Evolutionary conservation across 805 yeast species (phyloP), one percentile per base, ranked within the genome.

Genomic region (Candida vartiovaarae): DNA sequence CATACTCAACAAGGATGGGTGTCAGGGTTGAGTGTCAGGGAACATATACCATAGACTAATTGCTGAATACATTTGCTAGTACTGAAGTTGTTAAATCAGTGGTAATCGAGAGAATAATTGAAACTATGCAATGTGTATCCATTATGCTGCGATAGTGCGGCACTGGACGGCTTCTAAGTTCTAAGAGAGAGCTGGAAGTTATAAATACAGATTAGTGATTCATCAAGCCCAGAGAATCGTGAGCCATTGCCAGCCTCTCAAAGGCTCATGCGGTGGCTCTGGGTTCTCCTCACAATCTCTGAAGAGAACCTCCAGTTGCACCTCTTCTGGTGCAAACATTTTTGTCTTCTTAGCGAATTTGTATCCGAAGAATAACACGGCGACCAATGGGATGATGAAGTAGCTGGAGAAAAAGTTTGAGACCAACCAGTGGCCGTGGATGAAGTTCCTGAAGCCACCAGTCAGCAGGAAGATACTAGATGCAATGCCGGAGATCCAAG

Each of bases 251-350:
- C 53, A 51, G 3, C 53, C 52, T 42, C 31, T 47, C 9, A 45
- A 8, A 23, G 45, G 45, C 24, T 43, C 45, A 4, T 27, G 30
- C 8, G 51, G 50, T 10, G 49, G 59, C 40, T 61, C 65, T 29
- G 65, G 66, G 41, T 56, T 49, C n/a, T 53, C 56, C 26, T 48
- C 54, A 28, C 54, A 59, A 44, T 63, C 66, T 41, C 45, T 48
- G 48, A 63, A 63, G 34, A 63, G 49, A 4, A 51, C 33, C 25
- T 40, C 56, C 24, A 75, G 61, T 54, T 74, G 75, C 34, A 67
- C 70, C 42, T 74, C 67, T 15, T 49, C 42, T 3, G 74, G 60
- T 36, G 54, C 56, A 46, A 66, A 50, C 36, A 62, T 50, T 38
- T 49, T 60, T 2, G 68, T 62, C 42, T 45, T 54, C 49, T 61